These are phyloP conservation scores for Alternaria sp. DNA, from an alignment of 2,329 filamentous ascomycete species.

Conservation along the genomic window DNA sequence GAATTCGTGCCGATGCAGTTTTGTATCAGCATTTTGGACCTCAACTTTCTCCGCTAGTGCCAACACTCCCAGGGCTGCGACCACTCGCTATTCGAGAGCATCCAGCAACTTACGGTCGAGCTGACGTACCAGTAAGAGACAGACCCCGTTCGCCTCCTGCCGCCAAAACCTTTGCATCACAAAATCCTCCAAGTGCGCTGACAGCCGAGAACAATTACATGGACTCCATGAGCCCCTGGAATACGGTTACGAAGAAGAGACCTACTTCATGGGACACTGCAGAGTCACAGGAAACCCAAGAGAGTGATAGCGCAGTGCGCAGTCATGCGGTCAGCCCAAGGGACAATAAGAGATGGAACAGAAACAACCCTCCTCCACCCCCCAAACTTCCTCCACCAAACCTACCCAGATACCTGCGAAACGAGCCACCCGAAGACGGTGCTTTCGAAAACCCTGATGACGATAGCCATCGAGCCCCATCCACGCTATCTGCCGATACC, in stretches of 20 bases:
- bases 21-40: slow-evolving; percentile 10
- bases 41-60: not conserved
- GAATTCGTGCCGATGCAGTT: not conserved
- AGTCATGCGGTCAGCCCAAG: not conserved
- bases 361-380: not conserved
- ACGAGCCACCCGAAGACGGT: not conserved
- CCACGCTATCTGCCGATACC: not conserved
- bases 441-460: not conserved
- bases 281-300: not conserved
- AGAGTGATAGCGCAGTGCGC: not conserved
- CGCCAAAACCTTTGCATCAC: not conserved
- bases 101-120: not conserved
- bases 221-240: not conserved
- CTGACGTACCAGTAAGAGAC: not conserved
- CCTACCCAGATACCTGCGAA: not conserved
- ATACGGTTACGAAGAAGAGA: not conserved
- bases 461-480: not conserved
- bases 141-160: not conserved
- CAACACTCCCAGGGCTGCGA: not conserved
- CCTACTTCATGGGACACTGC: not conserved
- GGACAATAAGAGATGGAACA: slow-evolving; percentile 12
- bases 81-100: not conserved
- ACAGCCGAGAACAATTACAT: not conserved
- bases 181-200: not conserved
- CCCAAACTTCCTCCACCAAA: not conserved